phyloP scores from a whole-genome alignment of 352 stramenopile genomes.

The Pythium dissotocum region DNA sequence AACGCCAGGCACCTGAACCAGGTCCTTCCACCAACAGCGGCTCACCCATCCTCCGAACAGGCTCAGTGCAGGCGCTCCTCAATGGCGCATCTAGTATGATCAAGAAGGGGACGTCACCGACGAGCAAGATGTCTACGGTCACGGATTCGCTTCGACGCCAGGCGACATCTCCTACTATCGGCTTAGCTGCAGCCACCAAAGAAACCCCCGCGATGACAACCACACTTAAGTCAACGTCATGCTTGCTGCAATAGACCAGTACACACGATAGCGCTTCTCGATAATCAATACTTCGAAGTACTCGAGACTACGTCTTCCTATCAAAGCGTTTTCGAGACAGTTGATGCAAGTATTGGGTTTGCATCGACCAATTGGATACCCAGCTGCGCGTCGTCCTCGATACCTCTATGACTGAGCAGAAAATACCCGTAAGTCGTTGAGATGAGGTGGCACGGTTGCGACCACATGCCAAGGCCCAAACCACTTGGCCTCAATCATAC shows the following conservation, averaged over 20 bases:
- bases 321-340: too few species aligned
- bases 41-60: conserved; percentile 22
- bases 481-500: too few species aligned
- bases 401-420: too few species aligned
- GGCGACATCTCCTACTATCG: not conserved
- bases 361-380: too few species aligned
- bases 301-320: too few species aligned
- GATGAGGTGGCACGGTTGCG: too few species aligned
- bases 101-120: not conserved
- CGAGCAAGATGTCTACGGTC: not conserved
- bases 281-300: too few species aligned
- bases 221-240: conserved; percentile 11
- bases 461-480: too few species aligned
- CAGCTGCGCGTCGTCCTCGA: too few species aligned
- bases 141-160: not conserved
- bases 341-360: too few species aligned
- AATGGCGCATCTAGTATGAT: not conserved
- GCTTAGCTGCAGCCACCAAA: not conserved
- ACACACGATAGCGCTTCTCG: too few species aligned
- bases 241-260: conserved; percentile 10
- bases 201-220: not conserved
- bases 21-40: conserved; percentile 33
- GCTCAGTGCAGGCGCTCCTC: conserved; percentile 21
- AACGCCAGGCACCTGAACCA: conserved; percentile 12
- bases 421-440: too few species aligned